Evolutionary conservation across 2,329 filamentous ascomycete genomes (phyloP).

Genomic region (Botryosphaeria dothidea): DNA sequence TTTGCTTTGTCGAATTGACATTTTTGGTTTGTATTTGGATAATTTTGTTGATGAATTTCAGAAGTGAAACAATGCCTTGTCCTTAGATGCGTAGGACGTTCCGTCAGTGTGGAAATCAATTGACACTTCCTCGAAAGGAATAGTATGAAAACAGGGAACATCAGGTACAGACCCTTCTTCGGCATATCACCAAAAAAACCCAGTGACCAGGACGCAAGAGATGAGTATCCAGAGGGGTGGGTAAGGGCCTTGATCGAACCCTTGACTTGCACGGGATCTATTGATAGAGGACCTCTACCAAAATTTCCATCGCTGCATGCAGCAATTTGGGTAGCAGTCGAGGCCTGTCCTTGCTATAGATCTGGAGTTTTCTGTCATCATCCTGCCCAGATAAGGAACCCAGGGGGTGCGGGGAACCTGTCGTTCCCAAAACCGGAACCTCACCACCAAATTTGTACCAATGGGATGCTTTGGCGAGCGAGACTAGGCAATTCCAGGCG

Average conservation of each 20-base stretch:
- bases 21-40: too few species aligned
- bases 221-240: neutral
- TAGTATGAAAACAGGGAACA: neutral
- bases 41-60: too few species aligned
- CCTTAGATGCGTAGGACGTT: too few species aligned
- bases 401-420: neutral
- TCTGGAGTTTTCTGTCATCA: neutral
- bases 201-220: neutral
- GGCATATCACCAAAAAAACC: neutral
- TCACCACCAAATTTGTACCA: neutral
- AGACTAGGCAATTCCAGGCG: neutral
- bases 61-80: too few species aligned
- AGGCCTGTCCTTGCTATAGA: neutral
- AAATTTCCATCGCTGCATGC: neutral
- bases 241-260: neutral
- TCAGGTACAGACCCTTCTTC: neutral
- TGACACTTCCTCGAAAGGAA: too few species aligned
- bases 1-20: too few species aligned
- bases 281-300: neutral
- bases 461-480: neutral
- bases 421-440: neutral
- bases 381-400: neutral
- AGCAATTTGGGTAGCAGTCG: neutral
- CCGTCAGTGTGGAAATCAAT: too few species aligned
- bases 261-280: neutral